These are phyloP conservation scores for Omphalotus guepiniiformis DNA, from an alignment of 768 basidiomycete species.

Conservation along the genomic window DNA sequence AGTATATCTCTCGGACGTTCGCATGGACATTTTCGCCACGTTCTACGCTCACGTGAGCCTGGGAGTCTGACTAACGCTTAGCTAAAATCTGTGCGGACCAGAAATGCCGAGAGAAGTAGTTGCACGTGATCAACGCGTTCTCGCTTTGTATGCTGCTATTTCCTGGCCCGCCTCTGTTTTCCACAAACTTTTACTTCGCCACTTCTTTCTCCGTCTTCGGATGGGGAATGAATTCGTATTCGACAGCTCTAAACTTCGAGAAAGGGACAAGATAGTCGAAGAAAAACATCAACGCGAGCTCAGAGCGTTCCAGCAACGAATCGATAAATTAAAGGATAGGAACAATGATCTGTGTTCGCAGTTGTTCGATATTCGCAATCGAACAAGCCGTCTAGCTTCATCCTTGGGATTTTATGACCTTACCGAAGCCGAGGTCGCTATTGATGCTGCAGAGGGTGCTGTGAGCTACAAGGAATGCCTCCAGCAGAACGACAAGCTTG, in stretches of 20 bases:
- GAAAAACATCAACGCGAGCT: slow-evolving; percentile 32
- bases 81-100: too few species aligned
- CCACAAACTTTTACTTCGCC: too few species aligned
- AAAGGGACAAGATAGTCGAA: slow-evolving; percentile 33
- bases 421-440: slow-evolving; percentile 36
- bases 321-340: slow-evolving; percentile 27
- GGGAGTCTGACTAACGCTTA: too few species aligned
- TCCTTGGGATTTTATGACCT: slow-evolving; percentile 41
- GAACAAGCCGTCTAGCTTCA: slow-evolving; percentile 33
- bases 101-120: too few species aligned
- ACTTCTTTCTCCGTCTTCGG: too few species aligned
- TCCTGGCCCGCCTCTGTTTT: too few species aligned
- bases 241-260: slow-evolving; percentile 29
- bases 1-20: too few species aligned
- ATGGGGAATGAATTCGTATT: too few species aligned
- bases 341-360: slow-evolving; percentile 34
- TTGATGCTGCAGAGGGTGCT: slow-evolving; percentile 33
- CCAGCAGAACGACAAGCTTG: slow-evolving; percentile 29
- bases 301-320: slow-evolving; percentile 23
- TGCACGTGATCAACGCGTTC: too few species aligned
- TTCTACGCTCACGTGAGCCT: too few species aligned
- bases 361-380: slow-evolving; percentile 33
- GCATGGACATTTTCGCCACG: too few species aligned
- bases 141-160: too few species aligned
- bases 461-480: slow-evolving; percentile 32